A percentile compares a stretch with the other conserved stretches of the same genome.
Conservation (phyloP, 1,139 yeast genomes). For the Geotrichum aggregatum region DNA sequence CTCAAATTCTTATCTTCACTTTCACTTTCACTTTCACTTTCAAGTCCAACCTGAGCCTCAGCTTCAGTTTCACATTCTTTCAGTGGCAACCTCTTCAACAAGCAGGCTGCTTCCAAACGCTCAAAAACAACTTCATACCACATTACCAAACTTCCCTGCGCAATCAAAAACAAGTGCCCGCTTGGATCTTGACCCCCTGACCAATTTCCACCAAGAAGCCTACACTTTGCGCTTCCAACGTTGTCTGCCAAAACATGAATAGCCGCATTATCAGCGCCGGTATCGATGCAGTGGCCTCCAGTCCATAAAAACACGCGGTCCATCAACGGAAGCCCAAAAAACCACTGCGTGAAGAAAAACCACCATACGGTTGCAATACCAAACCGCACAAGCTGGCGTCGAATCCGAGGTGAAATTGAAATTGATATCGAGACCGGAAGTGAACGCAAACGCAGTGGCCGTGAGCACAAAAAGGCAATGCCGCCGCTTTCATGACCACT, state of each 20-base stretch:
- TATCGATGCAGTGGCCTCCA: constrained; percentile 74
- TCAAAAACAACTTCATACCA: constrained; percentile 54
- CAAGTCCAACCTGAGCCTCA: no score
- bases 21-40: not conserved
- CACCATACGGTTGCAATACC: constrained; percentile 52
- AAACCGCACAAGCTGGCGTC: constrained; percentile 36
- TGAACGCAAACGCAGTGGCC: constrained; percentile 21
- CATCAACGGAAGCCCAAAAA: constrained; percentile 83
- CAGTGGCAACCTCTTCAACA: no score
- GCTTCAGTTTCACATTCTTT: no score
- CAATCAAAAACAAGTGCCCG: constrained; percentile 82
- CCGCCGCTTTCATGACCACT: no score
- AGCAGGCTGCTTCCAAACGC: no score
- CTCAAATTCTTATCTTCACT: not conserved
- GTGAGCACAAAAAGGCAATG: no score
- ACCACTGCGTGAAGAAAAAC: constrained; percentile 93
- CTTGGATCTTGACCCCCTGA: constrained; percentile 93
- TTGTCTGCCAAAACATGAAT: not conserved
- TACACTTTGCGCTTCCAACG: constrained; percentile 42
- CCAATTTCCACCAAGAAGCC: constrained; percentile 69
- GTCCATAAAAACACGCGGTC: constrained; percentile 73
- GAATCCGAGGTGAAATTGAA: no score
- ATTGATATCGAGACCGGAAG: no score
- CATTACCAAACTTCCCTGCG: constrained; percentile 66
- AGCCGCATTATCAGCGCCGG: not conserved